phyloP scores from a whole-genome alignment of 2,329 filamentous ascomycete species.

The Sporothrix schenckii region DNA sequence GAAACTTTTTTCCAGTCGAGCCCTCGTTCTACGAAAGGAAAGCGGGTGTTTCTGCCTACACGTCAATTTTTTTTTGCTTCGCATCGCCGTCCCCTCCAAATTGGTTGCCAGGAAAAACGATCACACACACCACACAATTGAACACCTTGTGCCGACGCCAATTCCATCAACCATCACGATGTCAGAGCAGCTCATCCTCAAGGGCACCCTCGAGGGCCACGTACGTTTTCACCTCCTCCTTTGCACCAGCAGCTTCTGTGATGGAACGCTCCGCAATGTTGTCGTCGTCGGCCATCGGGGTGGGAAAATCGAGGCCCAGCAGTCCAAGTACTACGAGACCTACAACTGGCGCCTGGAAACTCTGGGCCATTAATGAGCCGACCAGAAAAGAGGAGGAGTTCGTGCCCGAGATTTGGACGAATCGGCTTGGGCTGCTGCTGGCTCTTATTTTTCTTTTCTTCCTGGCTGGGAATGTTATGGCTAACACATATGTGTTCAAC shows the following conservation, averaged over 20 bases:
- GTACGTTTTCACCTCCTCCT: slow-evolving; percentile 52
- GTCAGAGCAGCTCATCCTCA: slow-evolving; percentile 94
- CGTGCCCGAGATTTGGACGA: not conserved
- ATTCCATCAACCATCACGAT: slow-evolving; percentile 53
- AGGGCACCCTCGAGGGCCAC: slow-evolving; percentile 98
- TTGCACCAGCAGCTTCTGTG: not conserved
- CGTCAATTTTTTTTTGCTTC: slow-evolving; percentile 31
- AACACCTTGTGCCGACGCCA: slow-evolving; percentile 35
- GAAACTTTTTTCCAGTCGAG: slow-evolving; percentile 34
- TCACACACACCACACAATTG: slow-evolving; percentile 25
- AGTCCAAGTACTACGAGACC: not conserved
- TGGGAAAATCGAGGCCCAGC: not conserved
- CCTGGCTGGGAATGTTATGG: not conserved
- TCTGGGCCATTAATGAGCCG: not conserved
- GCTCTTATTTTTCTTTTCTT: not conserved
- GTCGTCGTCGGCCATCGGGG: slow-evolving; percentile 8
- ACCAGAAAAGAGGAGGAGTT: slow-evolving; percentile 4
- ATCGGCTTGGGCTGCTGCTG: slow-evolving; percentile 9
- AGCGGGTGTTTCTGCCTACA: slow-evolving; percentile 16
- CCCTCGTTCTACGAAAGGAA: slow-evolving; percentile 29
- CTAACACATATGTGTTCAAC: slow-evolving; percentile 37
- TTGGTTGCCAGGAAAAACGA: slow-evolving; percentile 31
- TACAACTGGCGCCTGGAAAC: not conserved
- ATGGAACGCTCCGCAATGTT: not conserved
- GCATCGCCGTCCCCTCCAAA: slow-evolving; percentile 31